Base-by-base conservation (phyloP, 352 stramenopile genomes). In the Pythium myriotylum region DNA sequence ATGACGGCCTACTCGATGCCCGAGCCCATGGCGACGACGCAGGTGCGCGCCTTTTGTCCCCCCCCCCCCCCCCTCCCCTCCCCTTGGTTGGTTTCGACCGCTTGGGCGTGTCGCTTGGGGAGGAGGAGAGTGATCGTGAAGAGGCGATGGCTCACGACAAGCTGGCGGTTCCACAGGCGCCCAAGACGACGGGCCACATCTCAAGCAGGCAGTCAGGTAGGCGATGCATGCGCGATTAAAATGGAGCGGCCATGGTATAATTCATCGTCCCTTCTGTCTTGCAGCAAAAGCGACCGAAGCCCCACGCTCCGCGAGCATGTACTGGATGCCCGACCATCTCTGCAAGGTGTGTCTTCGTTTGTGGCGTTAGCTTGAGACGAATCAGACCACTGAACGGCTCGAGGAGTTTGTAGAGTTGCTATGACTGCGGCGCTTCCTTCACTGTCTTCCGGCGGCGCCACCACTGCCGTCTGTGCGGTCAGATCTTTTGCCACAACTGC, bases 401-500 rank as follows among this genome's bases (percentile, higher is more conserved):
- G 29, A 35, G 29, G 29, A 35, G 29, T 35, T 35, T 43, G 14
- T 50, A 95, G 86, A 81, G 86, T n/a, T 95, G 86, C 68, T 91
- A 87, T 52, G 81, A 95, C 63, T 95, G 86, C 50, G 86, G 76
- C 24, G 72, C 75, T 8, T 65, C 81, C 20, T 95, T 95, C 67
- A 87, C 82, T n/a, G 67, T 95, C 33, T 95, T 94, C 37, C 76
- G 81, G 8, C 77, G 86, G 14, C 79, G 86, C n/a, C 86, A 95
- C 53, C 86, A 95, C 68, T 95, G 86, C 56, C 83, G 86, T n/a
- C 65, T 92, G 1, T 95, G 86, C 29, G 86, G 86, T 4, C 80
- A 90, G 67, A 94, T 95, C 54, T 95, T 93, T 40, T 95, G 86
- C 53, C 79, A 91, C 61, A 76, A 89, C 37, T 95, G 86, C 73